Conservation (phyloP, 2,329 filamentous ascomycete genomes). For the Lizonia empirigonia region DNA sequence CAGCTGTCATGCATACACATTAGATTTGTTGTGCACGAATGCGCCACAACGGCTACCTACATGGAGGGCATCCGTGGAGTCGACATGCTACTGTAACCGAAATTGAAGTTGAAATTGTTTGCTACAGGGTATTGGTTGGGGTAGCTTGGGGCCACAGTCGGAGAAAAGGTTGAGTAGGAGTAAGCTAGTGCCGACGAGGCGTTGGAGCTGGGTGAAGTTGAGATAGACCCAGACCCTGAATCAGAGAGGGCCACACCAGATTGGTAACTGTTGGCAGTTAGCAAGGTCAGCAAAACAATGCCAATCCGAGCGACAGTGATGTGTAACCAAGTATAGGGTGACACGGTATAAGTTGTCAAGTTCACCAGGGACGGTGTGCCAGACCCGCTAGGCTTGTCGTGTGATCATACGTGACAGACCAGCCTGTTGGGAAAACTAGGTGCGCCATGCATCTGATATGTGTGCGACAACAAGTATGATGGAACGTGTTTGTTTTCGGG, state of each 20-base stretch:
- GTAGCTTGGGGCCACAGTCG: constrained; percentile 43
- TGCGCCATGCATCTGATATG: constrained; percentile 46
- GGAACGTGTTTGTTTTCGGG: constrained; percentile 50
- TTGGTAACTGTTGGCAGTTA: constrained; percentile 56
- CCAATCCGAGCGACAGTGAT: constrained; percentile 43
- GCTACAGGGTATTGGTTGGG: constrained; percentile 37
- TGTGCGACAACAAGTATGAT: constrained; percentile 46
- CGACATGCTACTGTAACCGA: constrained; percentile 47
- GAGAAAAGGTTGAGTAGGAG: constrained; percentile 48
- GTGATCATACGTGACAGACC: constrained; percentile 54
- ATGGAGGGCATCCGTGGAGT: constrained; percentile 51
- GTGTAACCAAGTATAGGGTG: constrained; percentile 48
- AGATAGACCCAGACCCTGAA: constrained; percentile 61
- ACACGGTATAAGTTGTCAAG: constrained; percentile 49
- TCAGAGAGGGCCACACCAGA: constrained; percentile 59
- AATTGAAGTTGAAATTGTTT: constrained; percentile 47
- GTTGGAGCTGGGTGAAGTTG: constrained; percentile 58
- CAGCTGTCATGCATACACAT: constrained; percentile 48
- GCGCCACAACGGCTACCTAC: constrained; percentile 51
- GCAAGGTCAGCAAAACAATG: constrained; percentile 40
- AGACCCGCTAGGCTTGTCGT: constrained; percentile 50
- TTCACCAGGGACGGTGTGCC: constrained; percentile 44
- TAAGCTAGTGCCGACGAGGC: constrained; percentile 55
- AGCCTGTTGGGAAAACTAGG: constrained; percentile 45
- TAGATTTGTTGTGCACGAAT: constrained; percentile 41